Evolutionary conservation across 2,329 filamentous ascomycete genomes (phyloP), one percentile per base, ranked within the genome.

Genomic region (Fusarium continuum): DNA sequence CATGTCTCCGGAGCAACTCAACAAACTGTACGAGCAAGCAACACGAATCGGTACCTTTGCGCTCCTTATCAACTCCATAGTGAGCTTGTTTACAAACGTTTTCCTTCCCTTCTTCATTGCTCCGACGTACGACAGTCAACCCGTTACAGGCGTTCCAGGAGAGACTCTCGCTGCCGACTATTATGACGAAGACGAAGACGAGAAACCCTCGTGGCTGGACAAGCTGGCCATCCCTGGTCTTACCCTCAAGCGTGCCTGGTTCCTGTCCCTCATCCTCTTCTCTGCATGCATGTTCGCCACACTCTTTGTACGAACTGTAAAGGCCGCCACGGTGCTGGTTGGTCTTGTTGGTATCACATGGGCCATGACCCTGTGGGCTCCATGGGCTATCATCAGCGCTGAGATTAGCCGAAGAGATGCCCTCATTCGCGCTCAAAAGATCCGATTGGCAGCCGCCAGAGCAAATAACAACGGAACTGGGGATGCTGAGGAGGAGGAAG

Each of bases 341-440:
- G 91, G 88, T 2, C 79, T 95, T 20, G 88, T 96, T 41, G 94
- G 94, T 28, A 88, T 98, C 55, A 93, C 92, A 2, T 98, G 94
- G 94, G 93, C 93, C 19, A 80, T 97, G 70, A 93, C 93, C 3
- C 86, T 96, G 22, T 98, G 94, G 94, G 94, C 93, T 1, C 94
- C 94, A 0, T 98, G 94, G 79, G 93, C 94, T 32, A 91, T 98
- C 69, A 97, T 98, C 73, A 93, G 92, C 39, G 92, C 92, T 6
- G 94, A 98, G 75, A 93, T 98, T 61, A 91, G 90, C 59, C 91
- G 89, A 58, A 88, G 92, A 6, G 91, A 97, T 72, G 87, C 89
- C 34, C 64, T 77, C 16, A 73, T 80, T 20, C 82, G 83, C 19
- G 75, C 79, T 4, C 71, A 69, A 46, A 75, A 72, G 61, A 65